Conservation (phyloP, 192 early-diverging fungal genomes). For the Umbelopsis sp. region DNA sequence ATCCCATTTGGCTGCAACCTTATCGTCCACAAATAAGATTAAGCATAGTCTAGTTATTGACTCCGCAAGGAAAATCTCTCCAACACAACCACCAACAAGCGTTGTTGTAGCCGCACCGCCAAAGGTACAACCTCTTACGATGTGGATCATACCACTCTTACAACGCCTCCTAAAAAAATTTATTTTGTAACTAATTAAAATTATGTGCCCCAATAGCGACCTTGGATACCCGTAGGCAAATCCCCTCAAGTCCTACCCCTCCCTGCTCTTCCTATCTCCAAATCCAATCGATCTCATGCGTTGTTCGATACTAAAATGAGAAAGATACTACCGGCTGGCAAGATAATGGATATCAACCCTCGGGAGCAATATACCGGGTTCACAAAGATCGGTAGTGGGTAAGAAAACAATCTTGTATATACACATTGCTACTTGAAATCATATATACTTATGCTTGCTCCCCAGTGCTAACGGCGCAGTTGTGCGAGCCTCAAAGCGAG, state of each 20-base stretch:
- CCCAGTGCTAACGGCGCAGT: slow-evolving; percentile 40
- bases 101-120: neutral
- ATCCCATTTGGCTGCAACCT: slow-evolving; percentile 9
- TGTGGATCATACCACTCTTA: neutral
- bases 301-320: slow-evolving; percentile 39
- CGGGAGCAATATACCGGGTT: slow-evolving; percentile 26
- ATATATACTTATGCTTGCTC: neutral
- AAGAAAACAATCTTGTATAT: neutral
- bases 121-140: too few species aligned
- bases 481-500: slow-evolving; percentile 29
- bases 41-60: slow-evolving; percentile 12
- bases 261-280: slow-evolving; percentile 26
- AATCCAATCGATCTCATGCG: slow-evolving; percentile 24
- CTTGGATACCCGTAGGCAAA: slow-evolving; percentile 38
- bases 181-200: neutral
- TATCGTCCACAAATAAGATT: slow-evolving; percentile 3
- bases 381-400: slow-evolving; percentile 34
- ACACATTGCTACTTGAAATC: neutral
- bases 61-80: neutral
- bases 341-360: slow-evolving; percentile 35
- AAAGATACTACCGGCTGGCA: slow-evolving; percentile 26
- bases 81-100: neutral
- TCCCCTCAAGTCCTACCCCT: slow-evolving; percentile 28
- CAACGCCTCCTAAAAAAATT: neutral
- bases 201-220: slow-evolving; percentile 13